phyloP scores from a whole-genome alignment of 176 grass and related monocot species.

The Aegilops speltoides region DNA sequence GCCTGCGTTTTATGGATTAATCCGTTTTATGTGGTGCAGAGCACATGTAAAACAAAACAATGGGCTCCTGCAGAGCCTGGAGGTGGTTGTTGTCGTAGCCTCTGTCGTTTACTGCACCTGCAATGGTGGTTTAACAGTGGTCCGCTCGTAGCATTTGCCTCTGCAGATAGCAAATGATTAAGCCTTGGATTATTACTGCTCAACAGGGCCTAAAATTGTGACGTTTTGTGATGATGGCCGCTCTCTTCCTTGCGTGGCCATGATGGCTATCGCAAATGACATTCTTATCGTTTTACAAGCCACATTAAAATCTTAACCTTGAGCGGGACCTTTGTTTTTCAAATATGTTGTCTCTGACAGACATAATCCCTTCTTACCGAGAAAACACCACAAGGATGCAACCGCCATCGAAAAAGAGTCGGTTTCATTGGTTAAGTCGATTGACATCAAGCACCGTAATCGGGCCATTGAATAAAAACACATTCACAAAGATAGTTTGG shows the following conservation, averaged over 20 bases:
- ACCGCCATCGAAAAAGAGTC: background rate
- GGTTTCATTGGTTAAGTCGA: no score
- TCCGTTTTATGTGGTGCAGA: background rate
- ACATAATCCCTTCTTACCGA: no score
- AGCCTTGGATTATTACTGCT: constrained; percentile 2
- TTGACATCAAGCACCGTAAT: no score
- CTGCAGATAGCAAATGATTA: background rate
- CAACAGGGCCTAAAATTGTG: background rate
- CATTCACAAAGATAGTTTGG: no score
- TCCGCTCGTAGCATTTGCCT: constrained; percentile 6
- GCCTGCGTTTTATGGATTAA: background rate
- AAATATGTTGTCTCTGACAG: no score
- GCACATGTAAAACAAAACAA: background rate
- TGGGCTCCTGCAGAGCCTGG: constrained; percentile 13
- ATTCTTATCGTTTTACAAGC: background rate
- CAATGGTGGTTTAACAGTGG: constrained; percentile 12
- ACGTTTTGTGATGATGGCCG: constrained; percentile 4
- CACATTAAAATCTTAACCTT: no score
- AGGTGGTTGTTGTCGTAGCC: constrained; percentile 11
- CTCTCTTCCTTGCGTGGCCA: background rate
- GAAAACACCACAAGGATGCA: background rate
- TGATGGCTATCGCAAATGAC: constrained; percentile 5
- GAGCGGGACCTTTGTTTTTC: no score
- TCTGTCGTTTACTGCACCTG: constrained; percentile 25
- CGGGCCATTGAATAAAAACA: no score